phyloP scores from a whole-genome alignment of 2,329 filamentous ascomycete genomes.

The Neonectria hederae region DNA sequence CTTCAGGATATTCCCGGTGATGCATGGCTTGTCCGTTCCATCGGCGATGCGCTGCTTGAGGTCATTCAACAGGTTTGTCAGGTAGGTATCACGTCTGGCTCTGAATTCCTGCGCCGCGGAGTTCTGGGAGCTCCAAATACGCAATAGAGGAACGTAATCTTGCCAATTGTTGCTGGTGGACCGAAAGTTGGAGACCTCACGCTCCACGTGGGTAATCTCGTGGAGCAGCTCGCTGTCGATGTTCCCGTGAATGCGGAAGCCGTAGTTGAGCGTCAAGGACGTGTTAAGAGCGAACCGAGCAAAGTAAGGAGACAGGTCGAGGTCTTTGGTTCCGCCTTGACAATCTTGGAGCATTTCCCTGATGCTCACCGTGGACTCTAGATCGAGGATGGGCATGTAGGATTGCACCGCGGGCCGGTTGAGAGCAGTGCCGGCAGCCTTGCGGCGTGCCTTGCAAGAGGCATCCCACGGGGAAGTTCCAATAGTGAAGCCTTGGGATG shows the following conservation, averaged over 20 bases:
- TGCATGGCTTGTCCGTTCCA: slow-evolving; percentile 53
- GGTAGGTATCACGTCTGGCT: slow-evolving; percentile 72
- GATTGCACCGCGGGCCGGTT: slow-evolving; percentile 80
- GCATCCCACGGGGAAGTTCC: slow-evolving; percentile 88
- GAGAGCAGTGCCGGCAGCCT: slow-evolving; percentile 80
- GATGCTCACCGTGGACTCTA: slow-evolving; percentile 77
- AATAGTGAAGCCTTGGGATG: slow-evolving; percentile 82
- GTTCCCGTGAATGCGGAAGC: slow-evolving; percentile 76
- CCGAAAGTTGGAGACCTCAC: slow-evolving; percentile 78
- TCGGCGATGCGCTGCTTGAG: slow-evolving; percentile 52
- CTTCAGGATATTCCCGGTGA: slow-evolving; percentile 64
- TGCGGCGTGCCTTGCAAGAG: slow-evolving; percentile 78
- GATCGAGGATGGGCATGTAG: slow-evolving; percentile 85
- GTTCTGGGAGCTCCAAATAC: slow-evolving; percentile 70
- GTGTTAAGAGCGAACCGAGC: slow-evolving; percentile 82
- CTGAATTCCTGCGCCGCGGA: slow-evolving; percentile 72
- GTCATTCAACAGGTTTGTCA: slow-evolving; percentile 72
- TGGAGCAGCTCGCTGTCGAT: slow-evolving; percentile 73
- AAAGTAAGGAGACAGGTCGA: slow-evolving; percentile 79
- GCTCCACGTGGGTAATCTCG: slow-evolving; percentile 80
- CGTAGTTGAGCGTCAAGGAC: slow-evolving; percentile 81
- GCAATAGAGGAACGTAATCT: slow-evolving; percentile 81
- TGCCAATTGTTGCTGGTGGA: slow-evolving; percentile 86
- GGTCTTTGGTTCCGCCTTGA: slow-evolving; percentile 66
- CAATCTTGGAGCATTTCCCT: slow-evolving; percentile 75